These are phyloP conservation scores for Fusarium praegraminearum DNA, from an alignment of 2,329 filamentous ascomycete genomes.

Conservation along the genomic window DNA sequence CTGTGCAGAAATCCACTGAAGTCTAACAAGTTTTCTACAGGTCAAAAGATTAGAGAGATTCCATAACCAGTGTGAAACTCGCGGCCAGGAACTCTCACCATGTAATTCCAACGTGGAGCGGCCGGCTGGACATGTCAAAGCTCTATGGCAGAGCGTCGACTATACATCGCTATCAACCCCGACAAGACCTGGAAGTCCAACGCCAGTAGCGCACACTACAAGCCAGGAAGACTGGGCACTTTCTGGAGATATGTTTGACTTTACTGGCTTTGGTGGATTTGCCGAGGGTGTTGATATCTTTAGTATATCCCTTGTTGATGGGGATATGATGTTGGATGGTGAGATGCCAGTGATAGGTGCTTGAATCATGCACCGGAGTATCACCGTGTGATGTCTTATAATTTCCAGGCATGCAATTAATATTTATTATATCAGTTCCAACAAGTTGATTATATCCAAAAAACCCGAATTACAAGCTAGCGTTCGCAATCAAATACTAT, in stretches of 20 bases:
- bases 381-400: background rate
- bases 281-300: conserved; percentile 23
- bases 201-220: background rate
- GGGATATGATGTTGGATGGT: conserved; percentile 8
- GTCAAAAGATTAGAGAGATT: conserved; percentile 17
- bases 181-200: conserved; percentile 17
- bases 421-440: background rate
- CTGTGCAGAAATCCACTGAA: fast-evolving
- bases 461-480: background rate
- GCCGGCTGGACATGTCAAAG: conserved; percentile 13
- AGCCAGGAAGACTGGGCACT: conserved; percentile 4
- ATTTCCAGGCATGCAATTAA: fast-evolving
- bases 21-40: background rate
- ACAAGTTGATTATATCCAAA: fast-evolving
- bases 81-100: conserved; percentile 14
- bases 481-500: conserved; percentile 31
- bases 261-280: conserved; percentile 17
- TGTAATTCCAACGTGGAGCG: conserved; percentile 4
- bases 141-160: conserved; percentile 24
- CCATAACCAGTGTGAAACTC: conserved; percentile 9
- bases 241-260: conserved; percentile 20
- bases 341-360: background rate
- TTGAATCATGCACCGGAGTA: background rate
- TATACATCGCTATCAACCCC: conserved; percentile 20
- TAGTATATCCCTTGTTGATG: conserved; percentile 24